Conservation (phyloP, 441 rosid genomes). For the Pelargonium cotyledonis region DNA sequence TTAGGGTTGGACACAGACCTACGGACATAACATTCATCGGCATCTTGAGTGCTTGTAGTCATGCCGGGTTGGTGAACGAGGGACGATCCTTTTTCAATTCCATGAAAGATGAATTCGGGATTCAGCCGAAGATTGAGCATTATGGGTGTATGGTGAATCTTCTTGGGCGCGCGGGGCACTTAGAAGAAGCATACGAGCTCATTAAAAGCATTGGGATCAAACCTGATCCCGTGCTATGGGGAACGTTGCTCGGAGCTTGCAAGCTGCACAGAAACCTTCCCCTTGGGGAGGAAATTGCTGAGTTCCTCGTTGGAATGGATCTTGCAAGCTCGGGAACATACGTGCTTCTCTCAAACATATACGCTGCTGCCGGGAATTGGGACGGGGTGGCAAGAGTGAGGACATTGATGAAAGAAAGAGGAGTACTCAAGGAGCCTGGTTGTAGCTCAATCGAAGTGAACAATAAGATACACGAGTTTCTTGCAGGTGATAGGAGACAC, state of each 20-base stretch:
- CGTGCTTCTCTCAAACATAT: slow-evolving; percentile 50
- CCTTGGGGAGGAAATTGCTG: slow-evolving; percentile 48
- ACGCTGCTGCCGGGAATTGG: slow-evolving; percentile 51
- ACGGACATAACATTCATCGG: slow-evolving; percentile 39
- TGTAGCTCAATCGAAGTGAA: slow-evolving; percentile 52
- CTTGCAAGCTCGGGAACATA: slow-evolving; percentile 54
- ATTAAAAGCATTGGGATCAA: slow-evolving; percentile 40
- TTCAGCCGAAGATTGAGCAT: slow-evolving; percentile 58
- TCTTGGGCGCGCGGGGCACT: slow-evolving; percentile 46
- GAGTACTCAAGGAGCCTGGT: slow-evolving; percentile 53
- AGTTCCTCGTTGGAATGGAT: slow-evolving; percentile 33
- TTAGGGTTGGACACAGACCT: slow-evolving; percentile 24
- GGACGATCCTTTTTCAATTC: slow-evolving; percentile 35
- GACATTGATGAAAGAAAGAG: slow-evolving; percentile 47
- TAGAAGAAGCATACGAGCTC: slow-evolving; percentile 51
- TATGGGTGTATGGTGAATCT: slow-evolving; percentile 67
- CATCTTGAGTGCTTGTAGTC: slow-evolving; percentile 35
- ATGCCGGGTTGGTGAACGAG: slow-evolving; percentile 35
- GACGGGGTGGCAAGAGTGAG: slow-evolving; percentile 47
- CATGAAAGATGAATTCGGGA: slow-evolving; percentile 39
- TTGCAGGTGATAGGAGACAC: slow-evolving; percentile 53
- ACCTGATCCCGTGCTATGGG: slow-evolving; percentile 51
- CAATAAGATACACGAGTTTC: slow-evolving; percentile 46
- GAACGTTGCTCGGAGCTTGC: slow-evolving; percentile 56
- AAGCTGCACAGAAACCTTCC: slow-evolving; percentile 36